phyloP scores from a whole-genome alignment of 164 flowering plant species.

The Chimonanthus salicifolius region DNA sequence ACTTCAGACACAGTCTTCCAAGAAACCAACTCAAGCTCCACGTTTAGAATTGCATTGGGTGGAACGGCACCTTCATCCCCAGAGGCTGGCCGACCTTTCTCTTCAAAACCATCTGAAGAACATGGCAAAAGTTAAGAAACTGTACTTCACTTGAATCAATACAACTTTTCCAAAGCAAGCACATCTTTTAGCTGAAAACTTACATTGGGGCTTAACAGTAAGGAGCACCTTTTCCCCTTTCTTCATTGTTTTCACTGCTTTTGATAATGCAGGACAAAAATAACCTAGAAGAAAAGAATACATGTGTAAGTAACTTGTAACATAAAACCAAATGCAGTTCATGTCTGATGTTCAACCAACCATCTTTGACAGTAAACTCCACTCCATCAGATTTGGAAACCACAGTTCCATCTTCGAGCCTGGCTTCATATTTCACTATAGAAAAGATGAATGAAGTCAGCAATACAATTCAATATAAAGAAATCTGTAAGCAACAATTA shows the following conservation, averaged over 20 bases:
- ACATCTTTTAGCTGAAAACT: conserved; percentile 12
- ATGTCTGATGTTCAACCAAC: conserved; percentile 23
- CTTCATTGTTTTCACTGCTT: conserved; percentile 93
- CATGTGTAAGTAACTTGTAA: too few relatives aligned
- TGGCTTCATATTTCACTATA: conserved; percentile 79
- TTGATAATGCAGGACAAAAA: conserved; percentile 79
- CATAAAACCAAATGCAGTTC: not conserved
- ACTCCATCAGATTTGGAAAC: conserved; percentile 60
- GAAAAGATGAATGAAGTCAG: not conserved
- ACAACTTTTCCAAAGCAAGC: not conserved
- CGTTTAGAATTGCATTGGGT: conserved; percentile 59
- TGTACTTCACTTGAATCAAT: not conserved
- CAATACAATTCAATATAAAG: not conserved
- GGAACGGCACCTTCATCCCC: conserved; percentile 68
- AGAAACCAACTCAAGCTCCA: conserved; percentile 69
- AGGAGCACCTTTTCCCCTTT: conserved; percentile 79
- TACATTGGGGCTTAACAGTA: conserved; percentile 92
- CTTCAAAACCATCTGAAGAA: conserved; percentile 82
- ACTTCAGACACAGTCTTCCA: conserved; percentile 91
- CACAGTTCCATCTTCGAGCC: conserved; percentile 78
- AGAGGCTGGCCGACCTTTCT: conserved; percentile 59
- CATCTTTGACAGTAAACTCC: conserved; percentile 75
- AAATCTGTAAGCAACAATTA: not conserved
- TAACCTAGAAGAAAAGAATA: conserved; percentile 33
- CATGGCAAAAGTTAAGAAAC: not conserved